Base-by-base conservation (phyloP, 2,329 filamentous ascomycete species). In the Sarocladium strictum region DNA sequence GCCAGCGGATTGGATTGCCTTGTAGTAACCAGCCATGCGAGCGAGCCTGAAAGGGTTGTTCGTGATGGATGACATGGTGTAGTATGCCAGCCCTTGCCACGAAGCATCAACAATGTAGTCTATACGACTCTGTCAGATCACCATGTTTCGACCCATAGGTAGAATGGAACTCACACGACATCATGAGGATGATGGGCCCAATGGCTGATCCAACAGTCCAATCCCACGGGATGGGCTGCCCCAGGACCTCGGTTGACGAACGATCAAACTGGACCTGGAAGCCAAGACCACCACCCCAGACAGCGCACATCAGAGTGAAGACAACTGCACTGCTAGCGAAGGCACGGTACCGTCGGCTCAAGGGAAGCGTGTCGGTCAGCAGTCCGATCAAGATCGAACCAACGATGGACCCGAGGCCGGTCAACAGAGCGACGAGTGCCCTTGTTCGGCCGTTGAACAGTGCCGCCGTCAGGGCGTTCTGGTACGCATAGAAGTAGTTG, bases 401-500 rank as follows among this genome's bases (percentile, higher is more conserved):
- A 49, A 87, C 63, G 63, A 92, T 90, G 63, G 90, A 87, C 59
- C 84, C 81, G 21, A 81, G 67, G 74, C 86, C 90, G 71, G 90
- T 89, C 10, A 89, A 73, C 1, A 86, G 73, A 59, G 79, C 83
- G 69, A 90, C 90, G 57, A 92, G 76, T n/a, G 87, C 78, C 29
- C 86, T 80, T 9, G 88, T 90, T 59, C 89, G 83, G 38, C 84
- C 83, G 66, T 86, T 85, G 74, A 91, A 92, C 59, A 84, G 80
- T 47, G 82, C 80, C 14, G 76, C 74, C 61, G 91, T 91, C 69
- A 91, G 78, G 50, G 77, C 79, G 64, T 90, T 90, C 62, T 92
- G 89, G 67, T 92, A 93, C 55, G 84, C 83, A 69, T 89, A 89
- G 71, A 93, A 93, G 85, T 87, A 90, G 68, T 93, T 92, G 65